Conservation (phyloP, 2,329 filamentous ascomycete genomes). For the Apiospora sp. region DNA sequence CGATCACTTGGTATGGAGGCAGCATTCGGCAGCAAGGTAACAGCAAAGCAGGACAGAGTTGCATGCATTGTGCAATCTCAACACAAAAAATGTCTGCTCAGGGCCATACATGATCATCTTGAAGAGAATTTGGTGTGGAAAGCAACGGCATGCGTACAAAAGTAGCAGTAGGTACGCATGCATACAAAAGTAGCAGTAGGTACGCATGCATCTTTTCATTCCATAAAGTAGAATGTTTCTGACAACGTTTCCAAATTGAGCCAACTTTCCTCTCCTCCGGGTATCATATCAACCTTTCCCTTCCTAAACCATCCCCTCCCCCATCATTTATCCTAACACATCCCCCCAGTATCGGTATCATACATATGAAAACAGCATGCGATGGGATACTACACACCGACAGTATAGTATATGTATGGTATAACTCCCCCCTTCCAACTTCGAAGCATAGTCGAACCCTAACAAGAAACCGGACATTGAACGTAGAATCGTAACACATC, state of each 20-base stretch:
- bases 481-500: slow-evolving; percentile 7
- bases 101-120: not conserved
- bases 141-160: not conserved
- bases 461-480: not conserved
- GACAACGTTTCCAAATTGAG: not conserved
- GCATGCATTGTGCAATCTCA: not conserved
- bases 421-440: not conserved
- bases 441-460: not conserved
- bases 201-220: not conserved
- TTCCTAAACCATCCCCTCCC: not conserved
- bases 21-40: no score
- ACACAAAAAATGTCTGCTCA: not conserved
- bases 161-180: not conserved
- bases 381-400: not conserved
- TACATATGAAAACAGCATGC: slow-evolving; percentile 4
- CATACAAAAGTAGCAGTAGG: not conserved
- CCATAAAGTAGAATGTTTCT: not conserved
- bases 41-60: no score
- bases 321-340: not conserved
- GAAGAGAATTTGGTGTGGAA: not conserved
- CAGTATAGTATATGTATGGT: not conserved
- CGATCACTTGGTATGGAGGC: not conserved
- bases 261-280: not conserved
- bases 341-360: not conserved
- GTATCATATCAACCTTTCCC: not conserved